Percentiles rank a stretch among this genome's conserved stretches.
Evolutionary conservation across 176 grass and related monocot genomes (phyloP).

Genomic region (Triticum turgidum): DNA sequence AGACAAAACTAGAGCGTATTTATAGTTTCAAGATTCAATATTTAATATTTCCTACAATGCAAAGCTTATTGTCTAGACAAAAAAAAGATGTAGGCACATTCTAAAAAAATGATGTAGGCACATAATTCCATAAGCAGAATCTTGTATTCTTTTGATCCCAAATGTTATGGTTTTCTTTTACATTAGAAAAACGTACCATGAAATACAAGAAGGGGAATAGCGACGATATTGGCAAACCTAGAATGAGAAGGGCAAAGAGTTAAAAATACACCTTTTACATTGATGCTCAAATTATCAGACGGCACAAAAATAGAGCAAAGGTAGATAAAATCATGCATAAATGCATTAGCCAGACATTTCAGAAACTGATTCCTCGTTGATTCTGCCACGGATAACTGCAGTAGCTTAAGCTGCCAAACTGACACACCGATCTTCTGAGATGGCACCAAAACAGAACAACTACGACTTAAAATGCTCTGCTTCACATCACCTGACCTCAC

Average conservation of each 20-base stretch:
- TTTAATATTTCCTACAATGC: background rate
- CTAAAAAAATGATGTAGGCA: background rate
- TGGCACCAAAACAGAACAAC: background rate
- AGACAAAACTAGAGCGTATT: background rate
- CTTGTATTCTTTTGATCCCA: background rate
- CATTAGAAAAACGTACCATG: slow-evolving; percentile 45
- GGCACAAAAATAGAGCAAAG: background rate
- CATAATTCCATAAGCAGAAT: too few relatives aligned
- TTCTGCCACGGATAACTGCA: background rate
- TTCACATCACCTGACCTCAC: background rate
- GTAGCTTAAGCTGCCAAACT: background rate
- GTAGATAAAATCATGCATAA: background rate
- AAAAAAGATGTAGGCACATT: background rate
- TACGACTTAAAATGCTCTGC: background rate
- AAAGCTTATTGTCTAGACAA: background rate
- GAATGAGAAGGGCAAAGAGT: slow-evolving; percentile 13
- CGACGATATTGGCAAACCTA: slow-evolving; percentile 52
- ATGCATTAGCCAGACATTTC: background rate
- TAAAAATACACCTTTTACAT: slow-evolving; percentile 2
- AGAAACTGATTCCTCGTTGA: background rate
- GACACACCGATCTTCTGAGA: too few relatives aligned
- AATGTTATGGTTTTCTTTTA: background rate
- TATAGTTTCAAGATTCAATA: background rate
- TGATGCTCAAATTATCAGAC: background rate
- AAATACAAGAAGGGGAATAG: slow-evolving; percentile 71